phyloP scores from a whole-genome alignment of 306 rosid genomes.

The Cucurbita moschata region DNA sequence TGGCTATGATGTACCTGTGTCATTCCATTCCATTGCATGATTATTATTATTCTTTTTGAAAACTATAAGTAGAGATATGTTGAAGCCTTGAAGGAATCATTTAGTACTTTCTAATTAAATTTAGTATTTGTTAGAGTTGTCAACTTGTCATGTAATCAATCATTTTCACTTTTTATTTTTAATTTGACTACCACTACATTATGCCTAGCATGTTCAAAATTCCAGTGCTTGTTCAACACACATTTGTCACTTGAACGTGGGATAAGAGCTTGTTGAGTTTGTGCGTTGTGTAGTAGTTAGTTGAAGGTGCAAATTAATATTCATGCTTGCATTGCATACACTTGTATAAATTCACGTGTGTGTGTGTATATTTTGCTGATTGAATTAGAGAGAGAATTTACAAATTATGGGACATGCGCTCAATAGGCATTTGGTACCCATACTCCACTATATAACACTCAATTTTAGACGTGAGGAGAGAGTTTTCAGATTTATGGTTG shows the following conservation, averaged over 20 bases:
- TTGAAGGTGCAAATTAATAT: not conserved
- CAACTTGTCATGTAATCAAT: not conserved
- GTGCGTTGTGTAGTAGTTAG: not conserved
- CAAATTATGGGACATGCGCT: not conserved
- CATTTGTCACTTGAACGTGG: not conserved
- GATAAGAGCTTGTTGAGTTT: constrained; percentile 1
- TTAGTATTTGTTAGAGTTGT: not conserved
- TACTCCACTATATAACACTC: not conserved
- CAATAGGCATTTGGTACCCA: not conserved
- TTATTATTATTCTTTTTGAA: not conserved
- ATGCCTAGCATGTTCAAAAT: not conserved
- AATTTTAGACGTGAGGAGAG: not conserved
- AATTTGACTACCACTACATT: not conserved
- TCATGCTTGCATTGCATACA: not conserved
- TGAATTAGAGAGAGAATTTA: not conserved
- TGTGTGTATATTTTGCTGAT: not conserved
- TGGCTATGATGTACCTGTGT: not conserved
- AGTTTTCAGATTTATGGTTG: not conserved
- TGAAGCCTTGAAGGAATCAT: not conserved
- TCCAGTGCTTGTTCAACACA: not conserved
- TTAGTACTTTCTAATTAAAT: not conserved
- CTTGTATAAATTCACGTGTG: not conserved
- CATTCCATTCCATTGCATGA: not conserved
- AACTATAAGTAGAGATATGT: not conserved
- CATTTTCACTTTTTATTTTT: not conserved